These are phyloP conservation scores for Fraxinus sp. DNA, from an alignment of 305 asterid species.

Conservation along the genomic window DNA sequence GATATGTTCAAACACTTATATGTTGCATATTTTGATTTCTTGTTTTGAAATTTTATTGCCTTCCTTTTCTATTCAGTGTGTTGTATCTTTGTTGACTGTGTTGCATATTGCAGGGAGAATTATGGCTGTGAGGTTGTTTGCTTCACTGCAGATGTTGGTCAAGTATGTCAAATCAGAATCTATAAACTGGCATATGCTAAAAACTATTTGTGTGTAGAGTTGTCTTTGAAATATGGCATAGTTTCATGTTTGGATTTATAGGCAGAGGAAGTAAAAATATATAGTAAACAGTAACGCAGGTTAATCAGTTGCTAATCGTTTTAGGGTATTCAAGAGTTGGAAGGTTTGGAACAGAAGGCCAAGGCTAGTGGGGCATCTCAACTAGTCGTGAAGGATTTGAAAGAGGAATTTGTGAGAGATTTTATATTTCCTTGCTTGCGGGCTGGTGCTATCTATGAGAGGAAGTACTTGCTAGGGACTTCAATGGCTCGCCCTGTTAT, in stretches of 20 bases:
- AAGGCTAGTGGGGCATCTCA: slow-evolving; percentile 98
- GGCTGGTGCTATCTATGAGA: slow-evolving; percentile 93
- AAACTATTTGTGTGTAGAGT: background rate
- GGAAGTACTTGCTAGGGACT: slow-evolving; percentile 92
- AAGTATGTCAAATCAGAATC: slow-evolving; percentile 51
- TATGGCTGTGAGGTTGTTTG: slow-evolving; percentile 98
- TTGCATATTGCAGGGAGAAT: slow-evolving; percentile 67
- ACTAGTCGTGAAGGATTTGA: slow-evolving; percentile 88
- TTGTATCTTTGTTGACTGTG: slow-evolving; percentile 1
- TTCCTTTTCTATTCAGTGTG: background rate
- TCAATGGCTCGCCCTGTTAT: slow-evolving; percentile 99
- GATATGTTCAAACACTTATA: background rate
- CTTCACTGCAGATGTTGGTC: slow-evolving; percentile 98
- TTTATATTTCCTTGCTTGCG: slow-evolving; percentile 87
- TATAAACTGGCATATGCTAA: background rate
- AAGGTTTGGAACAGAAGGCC: slow-evolving; percentile 88
- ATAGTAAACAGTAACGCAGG: background rate
- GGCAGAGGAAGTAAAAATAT: slow-evolving; percentile 1
- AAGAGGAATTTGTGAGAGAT: slow-evolving; percentile 92
- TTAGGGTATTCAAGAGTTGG: slow-evolving; percentile 88
- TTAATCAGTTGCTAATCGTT: slow-evolving; percentile 11
- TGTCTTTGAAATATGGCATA: slow-evolving; percentile 40
- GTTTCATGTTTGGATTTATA: slow-evolving; percentile 33
- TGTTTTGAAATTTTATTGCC: background rate
- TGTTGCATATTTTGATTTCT: background rate